Base-by-base conservation (phyloP, 2,329 filamentous ascomycete species). In the Canariomyces notabilis region DNA sequence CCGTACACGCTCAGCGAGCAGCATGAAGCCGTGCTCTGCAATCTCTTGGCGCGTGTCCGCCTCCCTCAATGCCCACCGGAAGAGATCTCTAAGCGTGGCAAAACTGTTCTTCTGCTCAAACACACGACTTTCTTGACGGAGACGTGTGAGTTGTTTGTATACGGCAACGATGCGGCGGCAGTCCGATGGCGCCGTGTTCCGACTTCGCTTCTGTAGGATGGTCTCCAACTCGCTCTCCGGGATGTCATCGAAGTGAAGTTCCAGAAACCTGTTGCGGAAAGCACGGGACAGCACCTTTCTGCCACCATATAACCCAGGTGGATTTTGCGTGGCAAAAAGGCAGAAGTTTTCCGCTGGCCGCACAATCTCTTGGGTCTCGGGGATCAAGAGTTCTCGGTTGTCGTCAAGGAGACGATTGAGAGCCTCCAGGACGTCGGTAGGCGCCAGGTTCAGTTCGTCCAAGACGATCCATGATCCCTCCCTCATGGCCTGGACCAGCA, bases 51-150 rank as follows among this genome's bases (percentile, higher is more conserved):
- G 82, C 21, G 83, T 88, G 54, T 95, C 87, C 0, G 89, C 89
- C 46, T 83, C 80, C 58, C 93, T 79, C 46, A 94, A 70, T 3
- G 93, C 91, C 93, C 93, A 99, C 56, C 93, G 78, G 62, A 98
- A 99, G 31, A 99, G 72, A 65, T 99, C 93, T 76, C 93, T 79
- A 37, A 99, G 73, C 2, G 93, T 99, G 2, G 94, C 93, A 64
- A 98, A 98, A 63, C 91, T 91, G 62, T 91, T 93, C 66, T 95
- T 95, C 60, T 96, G 89, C 68, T 98, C 94, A 61, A 98, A 98
- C 5, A 98, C 71, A 36, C 94, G 77, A 60, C 83, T 91, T 18
- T 90, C 89, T 67, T 98, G 94, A 19, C 94, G 83, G 33, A 97
- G 73, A 5, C 89, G 76, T 0, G 93, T 95, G 6, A 99, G 78